Conservation (phyloP, 202 grass and related monocot species). For the Setaria viridis region DNA sequence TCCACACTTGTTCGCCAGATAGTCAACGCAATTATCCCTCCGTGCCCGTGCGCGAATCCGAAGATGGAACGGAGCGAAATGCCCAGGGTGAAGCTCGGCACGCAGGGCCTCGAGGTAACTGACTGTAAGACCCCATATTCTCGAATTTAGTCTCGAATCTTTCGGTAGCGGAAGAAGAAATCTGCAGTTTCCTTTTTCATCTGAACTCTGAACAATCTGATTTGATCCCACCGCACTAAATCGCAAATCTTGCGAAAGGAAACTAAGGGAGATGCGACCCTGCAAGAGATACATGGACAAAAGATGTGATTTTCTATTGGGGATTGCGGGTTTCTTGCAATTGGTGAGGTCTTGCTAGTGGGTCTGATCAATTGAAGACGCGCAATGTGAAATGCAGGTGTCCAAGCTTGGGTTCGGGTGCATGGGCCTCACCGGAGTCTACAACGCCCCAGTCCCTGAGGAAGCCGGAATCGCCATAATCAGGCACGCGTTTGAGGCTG, state of each 20-base stretch:
- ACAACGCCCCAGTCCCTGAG: conserved; percentile 58
- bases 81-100: conserved; percentile 62
- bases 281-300: not conserved
- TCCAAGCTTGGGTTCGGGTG: conserved; percentile 87
- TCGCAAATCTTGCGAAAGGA: not conserved
- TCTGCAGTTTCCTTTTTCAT: not conserved
- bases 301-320: not conserved
- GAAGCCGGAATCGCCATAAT: conserved; percentile 60
- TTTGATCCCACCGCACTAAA: not conserved
- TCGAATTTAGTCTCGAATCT: conserved; percentile 6
- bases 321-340: not conserved
- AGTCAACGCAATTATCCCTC: not conserved
- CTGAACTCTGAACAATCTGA: not conserved
- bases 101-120: conserved; percentile 66
- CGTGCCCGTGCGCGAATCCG: not conserved
- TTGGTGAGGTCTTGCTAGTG: not conserved
- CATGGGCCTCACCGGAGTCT: conserved; percentile 76
- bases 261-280: not conserved
- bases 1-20: not conserved
- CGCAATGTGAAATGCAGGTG: conserved; percentile 45
- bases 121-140: not conserved
- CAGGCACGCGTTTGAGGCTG: conserved; percentile 58
- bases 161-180: not conserved
- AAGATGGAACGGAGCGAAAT: conserved; percentile 53
- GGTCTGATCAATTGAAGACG: conserved; percentile 20